Evolutionary conservation across 257 asterid species (phyloP).

Genomic region (Solanum medicagineum): DNA sequence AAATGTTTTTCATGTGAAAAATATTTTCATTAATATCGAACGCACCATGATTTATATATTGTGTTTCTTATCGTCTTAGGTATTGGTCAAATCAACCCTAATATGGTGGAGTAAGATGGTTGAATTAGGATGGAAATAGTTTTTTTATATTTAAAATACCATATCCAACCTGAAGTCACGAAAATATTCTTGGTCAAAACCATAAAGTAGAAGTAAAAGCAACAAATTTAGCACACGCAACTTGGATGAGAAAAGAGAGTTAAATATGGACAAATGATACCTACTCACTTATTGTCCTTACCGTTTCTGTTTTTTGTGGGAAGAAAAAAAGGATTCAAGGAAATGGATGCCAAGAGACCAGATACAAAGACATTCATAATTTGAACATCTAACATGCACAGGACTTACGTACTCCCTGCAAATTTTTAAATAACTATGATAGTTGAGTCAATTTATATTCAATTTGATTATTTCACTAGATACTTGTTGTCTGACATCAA

Average conservation of each 20-base stretch:
- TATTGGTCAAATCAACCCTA: background rate
- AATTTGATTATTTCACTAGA: background rate
- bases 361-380: background rate
- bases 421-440: background rate
- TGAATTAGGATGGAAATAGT: background rate
- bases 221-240: background rate
- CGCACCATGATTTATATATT: background rate
- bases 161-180: background rate
- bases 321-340: background rate
- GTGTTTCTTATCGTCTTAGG: background rate
- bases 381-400: background rate
- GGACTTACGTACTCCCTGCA: background rate
- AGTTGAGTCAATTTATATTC: accelerated
- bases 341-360: background rate
- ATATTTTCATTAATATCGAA: too few species aligned
- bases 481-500: background rate
- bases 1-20: too few species aligned
- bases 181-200: background rate
- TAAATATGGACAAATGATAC: background rate
- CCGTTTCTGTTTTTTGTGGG: background rate
- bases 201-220: background rate
- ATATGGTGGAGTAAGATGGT: background rate
- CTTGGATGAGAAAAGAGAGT: background rate
- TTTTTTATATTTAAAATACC: background rate
- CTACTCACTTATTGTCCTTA: background rate